phyloP scores from a whole-genome alignment of 495 filamentous ascomycete genomes.

The Xanthoparmelia taractica region DNA sequence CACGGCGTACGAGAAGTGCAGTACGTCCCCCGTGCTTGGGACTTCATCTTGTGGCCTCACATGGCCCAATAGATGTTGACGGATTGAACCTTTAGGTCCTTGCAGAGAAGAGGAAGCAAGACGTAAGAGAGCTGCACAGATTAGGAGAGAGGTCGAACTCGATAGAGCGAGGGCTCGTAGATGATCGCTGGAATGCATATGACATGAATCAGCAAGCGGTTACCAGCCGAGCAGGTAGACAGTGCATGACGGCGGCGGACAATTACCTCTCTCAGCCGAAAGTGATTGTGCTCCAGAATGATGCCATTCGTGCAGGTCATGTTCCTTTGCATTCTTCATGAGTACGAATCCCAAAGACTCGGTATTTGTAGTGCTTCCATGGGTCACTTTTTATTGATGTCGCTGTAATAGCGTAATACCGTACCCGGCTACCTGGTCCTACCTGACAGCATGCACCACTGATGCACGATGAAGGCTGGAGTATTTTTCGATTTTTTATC shows the following conservation, averaged over 20 bases:
- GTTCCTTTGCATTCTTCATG: neutral
- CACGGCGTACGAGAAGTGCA: slow-evolving; percentile 3
- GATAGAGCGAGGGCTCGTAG: neutral
- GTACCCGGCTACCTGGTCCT: neutral
- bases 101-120: slow-evolving; percentile 7
- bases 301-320: neutral
- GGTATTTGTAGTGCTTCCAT: neutral
- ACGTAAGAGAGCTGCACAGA: slow-evolving; percentile 1
- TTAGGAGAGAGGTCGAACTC: slow-evolving; percentile 3
- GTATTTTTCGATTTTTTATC: neutral
- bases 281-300: neutral
- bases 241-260: neutral
- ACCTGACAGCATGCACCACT: neutral
- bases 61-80: neutral
- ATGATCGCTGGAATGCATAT: neutral
- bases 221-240: neutral
- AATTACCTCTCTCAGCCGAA: neutral
- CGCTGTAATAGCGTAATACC: neutral
- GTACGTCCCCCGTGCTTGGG: neutral
- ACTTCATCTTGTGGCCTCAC: neutral
- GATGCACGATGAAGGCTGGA: neutral
- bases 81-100: neutral
- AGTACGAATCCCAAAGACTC: neutral
- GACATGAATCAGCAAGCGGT: neutral
- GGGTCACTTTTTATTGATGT: neutral